Evolutionary conservation across 495 filamentous ascomycete genomes (phyloP), one percentile per base, ranked within the genome.

Genomic region (Lophiotrema nucula): DNA sequence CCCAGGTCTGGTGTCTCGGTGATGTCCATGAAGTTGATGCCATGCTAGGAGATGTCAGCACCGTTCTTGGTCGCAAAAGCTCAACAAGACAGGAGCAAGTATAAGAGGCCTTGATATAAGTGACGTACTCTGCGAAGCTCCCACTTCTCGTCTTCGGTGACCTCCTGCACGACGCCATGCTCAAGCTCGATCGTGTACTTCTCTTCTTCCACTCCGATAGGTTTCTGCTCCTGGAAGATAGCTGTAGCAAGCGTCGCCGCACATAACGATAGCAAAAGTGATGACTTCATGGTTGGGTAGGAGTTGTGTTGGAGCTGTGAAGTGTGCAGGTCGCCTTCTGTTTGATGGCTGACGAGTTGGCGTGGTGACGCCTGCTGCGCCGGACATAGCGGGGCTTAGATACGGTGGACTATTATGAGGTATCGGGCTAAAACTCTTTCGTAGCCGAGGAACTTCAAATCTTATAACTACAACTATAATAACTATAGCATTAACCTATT

Each of bases 121-220:
- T 2, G 21, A 73, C 84, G 53, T 81, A 96, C 90, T 62, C 91
- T 76, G 70, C 88, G 85, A 57, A 97, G 76, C 61, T 81, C 83
- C 88, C 95, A 96, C 74, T 98, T 98, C 74, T 96, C 84, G 25
- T 96, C 90, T 64, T 98, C 92, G 0, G 88, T 92, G 22, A 96
- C 85, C 88, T 88, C 95, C 74, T 77, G 73, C 21, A 83, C 90
- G 62, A 89, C 80, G 55, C 88, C 90, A n/a, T 90, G 92, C 15
- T 81, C 77, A n/a, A 95, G 73, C 76, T 98, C 92, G 57, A 98
- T 87, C 28, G 93, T 79, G 66, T 80, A 96, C 64, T 78, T 78
- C 47, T 87, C 80, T 19, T 26, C 37, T 41, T 62, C 58, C 10
- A 44, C 28, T 27, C 45, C 31, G 31, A 49, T 50, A 1, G 52